These are phyloP conservation scores for Penicillium egyptiacum DNA, from an alignment of 495 filamentous ascomycete species.

Conservation along the genomic window DNA sequence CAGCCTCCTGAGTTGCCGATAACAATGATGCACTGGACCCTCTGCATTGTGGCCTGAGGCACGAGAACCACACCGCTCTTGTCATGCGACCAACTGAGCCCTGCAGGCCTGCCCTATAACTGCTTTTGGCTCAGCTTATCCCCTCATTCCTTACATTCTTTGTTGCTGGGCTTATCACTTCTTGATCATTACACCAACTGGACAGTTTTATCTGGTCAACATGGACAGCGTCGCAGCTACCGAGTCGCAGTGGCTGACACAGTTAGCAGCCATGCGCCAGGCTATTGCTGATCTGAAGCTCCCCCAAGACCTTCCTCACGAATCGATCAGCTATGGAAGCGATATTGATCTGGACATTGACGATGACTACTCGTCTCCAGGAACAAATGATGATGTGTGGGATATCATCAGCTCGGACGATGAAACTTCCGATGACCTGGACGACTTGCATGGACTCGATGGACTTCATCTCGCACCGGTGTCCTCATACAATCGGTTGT, in stretches of 20 bases:
- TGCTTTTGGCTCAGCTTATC: conserved; percentile 8
- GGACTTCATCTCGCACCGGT: conserved; percentile 17
- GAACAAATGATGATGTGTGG: conserved; percentile 80
- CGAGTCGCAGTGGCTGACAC: conserved; percentile 69
- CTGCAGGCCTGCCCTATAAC: conserved; percentile 18
- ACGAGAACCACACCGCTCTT: conserved; percentile 7
- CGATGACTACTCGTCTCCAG: conserved; percentile 59
- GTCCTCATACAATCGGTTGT: conserved; percentile 43
- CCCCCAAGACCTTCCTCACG: conserved; percentile 44
- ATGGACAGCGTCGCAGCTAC: conserved; percentile 40
- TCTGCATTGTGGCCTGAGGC: conserved; percentile 12
- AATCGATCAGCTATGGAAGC: conserved; percentile 48
- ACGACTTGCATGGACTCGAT: conserved; percentile 33
- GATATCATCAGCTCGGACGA: conserved; percentile 77
- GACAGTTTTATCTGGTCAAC: background rate
- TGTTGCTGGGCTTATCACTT: background rate
- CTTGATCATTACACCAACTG: background rate
- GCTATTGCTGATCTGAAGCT: conserved; percentile 70
- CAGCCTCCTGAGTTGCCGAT: conserved; percentile 11
- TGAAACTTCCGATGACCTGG: conserved; percentile 53
- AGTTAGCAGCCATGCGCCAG: conserved; percentile 68
- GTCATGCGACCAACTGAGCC: conserved; percentile 16
- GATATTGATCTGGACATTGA: conserved; percentile 62
- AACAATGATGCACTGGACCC: conserved; percentile 16
- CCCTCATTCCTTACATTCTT: conserved; percentile 1